phyloP scores from a whole-genome alignment of 192 early-diverging fungal genomes.

The Coemansia sp. region DNA sequence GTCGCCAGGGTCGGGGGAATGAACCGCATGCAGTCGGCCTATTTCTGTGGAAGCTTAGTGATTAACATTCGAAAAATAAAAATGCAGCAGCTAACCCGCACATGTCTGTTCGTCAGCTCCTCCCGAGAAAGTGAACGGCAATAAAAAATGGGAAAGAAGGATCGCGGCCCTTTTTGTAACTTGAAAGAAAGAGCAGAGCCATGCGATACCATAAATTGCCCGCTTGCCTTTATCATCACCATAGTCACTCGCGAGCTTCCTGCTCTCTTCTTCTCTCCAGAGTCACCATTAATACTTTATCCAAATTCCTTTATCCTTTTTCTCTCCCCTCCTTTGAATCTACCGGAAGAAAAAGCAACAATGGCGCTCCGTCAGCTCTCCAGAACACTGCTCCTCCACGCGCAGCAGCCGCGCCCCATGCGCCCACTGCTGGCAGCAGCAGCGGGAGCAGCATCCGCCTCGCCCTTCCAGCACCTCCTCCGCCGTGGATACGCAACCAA shows the following conservation, averaged over 20 bases:
- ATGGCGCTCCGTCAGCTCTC: slow-evolving; percentile 37
- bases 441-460: no score
- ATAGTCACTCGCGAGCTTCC: background rate
- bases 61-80: no score
- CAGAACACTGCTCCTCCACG: slow-evolving; percentile 26
- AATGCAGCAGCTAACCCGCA: no score
- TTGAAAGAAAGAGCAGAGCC: background rate
- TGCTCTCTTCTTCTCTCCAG: background rate
- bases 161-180: background rate
- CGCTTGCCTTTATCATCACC: background rate
- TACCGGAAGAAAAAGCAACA: slow-evolving; percentile 1
- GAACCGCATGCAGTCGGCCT: no score
- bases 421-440: slow-evolving; percentile 18
- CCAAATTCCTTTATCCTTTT: background rate
- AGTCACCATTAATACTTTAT: no score
- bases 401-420: slow-evolving; percentile 12
- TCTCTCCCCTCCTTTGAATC: no score
- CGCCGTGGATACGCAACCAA: slow-evolving; percentile 57
- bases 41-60: no score
- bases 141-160: background rate
- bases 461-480: slow-evolving; percentile 1
- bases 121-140: background rate
- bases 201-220: background rate
- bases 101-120: no score
- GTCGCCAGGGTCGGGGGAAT: no score